Evolutionary conservation across 306 rosid genomes (phyloP).

Genomic region (Fagus crenata): DNA sequence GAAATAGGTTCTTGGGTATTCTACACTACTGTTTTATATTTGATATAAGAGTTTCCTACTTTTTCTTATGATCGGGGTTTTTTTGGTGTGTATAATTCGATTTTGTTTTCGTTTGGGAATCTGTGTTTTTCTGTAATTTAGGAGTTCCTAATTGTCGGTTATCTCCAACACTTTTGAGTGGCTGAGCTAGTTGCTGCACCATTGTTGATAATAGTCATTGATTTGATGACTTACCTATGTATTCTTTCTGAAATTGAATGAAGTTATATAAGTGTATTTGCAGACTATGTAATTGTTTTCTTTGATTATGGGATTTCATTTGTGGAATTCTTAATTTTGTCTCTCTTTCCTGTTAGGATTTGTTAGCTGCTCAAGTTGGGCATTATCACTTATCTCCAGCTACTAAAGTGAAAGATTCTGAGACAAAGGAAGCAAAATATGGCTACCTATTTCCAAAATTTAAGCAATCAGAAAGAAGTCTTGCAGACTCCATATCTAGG

Average conservation of each 20-base stretch:
- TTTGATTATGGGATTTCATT: background rate
- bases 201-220: too few species aligned
- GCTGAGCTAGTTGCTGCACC: too few species aligned
- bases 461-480: constrained; percentile 40
- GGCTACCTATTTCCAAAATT: constrained; percentile 43
- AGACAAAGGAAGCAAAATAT: constrained; percentile 12
- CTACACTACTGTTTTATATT: background rate
- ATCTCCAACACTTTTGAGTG: too few species aligned
- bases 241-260: background rate
- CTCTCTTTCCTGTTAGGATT: constrained; percentile 18
- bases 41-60: background rate
- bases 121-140: background rate
- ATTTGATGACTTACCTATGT: background rate
- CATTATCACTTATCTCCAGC: background rate
- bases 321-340: background rate
- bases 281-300: background rate
- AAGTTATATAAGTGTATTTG: background rate
- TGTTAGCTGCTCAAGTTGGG: constrained; percentile 11
- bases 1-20: background rate
- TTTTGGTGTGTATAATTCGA: background rate
- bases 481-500: constrained; percentile 36
- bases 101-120: background rate
- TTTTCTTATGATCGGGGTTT: background rate
- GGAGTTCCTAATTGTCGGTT: background rate
- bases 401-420: background rate